A percentile compares a stretch with the other conserved stretches of the same genome.
Conservation (phyloP, 2,329 filamentous ascomycete species). For the Calonectria hongkongensis region DNA sequence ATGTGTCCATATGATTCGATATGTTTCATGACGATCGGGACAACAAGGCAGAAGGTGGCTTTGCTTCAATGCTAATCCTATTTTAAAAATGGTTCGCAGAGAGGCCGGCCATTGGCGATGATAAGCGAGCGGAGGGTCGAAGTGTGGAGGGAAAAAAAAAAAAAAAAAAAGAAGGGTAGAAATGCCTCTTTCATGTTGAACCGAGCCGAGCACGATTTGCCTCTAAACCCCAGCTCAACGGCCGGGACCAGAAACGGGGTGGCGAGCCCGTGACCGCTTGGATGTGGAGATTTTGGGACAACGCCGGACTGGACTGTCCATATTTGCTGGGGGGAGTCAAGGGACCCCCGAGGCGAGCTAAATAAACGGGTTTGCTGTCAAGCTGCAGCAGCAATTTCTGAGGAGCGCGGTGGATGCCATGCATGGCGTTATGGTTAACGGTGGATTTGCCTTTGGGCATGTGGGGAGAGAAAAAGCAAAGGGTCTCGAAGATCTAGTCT, state of each 20-base stretch:
- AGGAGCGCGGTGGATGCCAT: not conserved
- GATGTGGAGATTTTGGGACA: conserved; percentile 7
- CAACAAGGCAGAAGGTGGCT: not conserved
- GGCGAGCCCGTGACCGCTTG: not conserved
- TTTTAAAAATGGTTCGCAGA: conserved; percentile 26
- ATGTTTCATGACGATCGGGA: not conserved
- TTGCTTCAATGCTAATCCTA: not conserved
- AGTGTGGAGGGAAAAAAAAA: not conserved
- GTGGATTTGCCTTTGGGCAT: conserved; percentile 1
- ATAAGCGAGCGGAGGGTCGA: not conserved
- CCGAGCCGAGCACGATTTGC: conserved; percentile 14
- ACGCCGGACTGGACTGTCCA: not conserved
- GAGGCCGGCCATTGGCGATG: conserved; percentile 19
- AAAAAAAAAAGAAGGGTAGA: conserved; percentile 11
- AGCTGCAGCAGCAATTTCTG: conserved; percentile 1
- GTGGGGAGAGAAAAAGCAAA: not conserved
- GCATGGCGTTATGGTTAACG: conserved; percentile 24
- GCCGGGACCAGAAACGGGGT: too few relatives aligned
- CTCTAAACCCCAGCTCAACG: not conserved
- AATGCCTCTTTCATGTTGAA: conserved; percentile 17
- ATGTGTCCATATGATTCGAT: not conserved
- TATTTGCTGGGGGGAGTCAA: not conserved
- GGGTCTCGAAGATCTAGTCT: not conserved
- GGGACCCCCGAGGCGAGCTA: conserved; percentile 5
- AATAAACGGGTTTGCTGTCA: conserved; percentile 24